phyloP scores from a whole-genome alignment of 768 basidiomycete species.

The Calocybe gangraenosa region DNA sequence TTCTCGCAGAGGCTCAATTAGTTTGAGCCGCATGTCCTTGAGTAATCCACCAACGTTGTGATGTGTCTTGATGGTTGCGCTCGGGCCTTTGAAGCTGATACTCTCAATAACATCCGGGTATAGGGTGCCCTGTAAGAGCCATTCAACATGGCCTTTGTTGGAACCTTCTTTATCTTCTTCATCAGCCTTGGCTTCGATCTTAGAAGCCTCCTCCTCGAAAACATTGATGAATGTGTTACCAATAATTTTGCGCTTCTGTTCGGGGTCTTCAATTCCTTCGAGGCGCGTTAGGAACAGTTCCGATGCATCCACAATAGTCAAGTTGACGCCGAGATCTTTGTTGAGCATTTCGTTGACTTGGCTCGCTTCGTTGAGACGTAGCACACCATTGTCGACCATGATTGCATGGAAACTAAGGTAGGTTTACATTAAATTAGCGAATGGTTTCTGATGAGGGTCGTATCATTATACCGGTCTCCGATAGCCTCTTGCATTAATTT shows the following conservation, averaged over 20 bases:
- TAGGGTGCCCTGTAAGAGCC: slow-evolving; percentile 94
- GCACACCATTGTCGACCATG: slow-evolving; percentile 99
- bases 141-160: slow-evolving; percentile 90
- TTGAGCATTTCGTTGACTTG: slow-evolving; percentile 95
- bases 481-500: slow-evolving; percentile 99
- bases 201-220: slow-evolving; percentile 91
- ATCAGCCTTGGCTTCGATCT: slow-evolving; percentile 80
- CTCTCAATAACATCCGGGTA: slow-evolving; percentile 99
- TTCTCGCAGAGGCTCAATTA: slow-evolving; percentile 96
- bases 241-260: slow-evolving; percentile 96
- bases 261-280: slow-evolving; percentile 92
- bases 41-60: slow-evolving; percentile 97
- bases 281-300: slow-evolving; percentile 87
- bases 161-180: slow-evolving; percentile 66
- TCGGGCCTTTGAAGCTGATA: slow-evolving; percentile 98
- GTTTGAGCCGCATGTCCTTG: slow-evolving; percentile 97
- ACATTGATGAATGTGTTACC: slow-evolving; percentile 99
- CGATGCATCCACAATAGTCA: slow-evolving; percentile 94
- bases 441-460: neutral
- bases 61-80: slow-evolving; percentile 99
- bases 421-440: slow-evolving; percentile 6
- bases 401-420: slow-evolving; percentile 88
- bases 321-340: slow-evolving; percentile 90
- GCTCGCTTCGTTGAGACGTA: slow-evolving; percentile 84
- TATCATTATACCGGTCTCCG: slow-evolving; percentile 71